Evolutionary conservation across 73 alveolate species (phyloP), one percentile per base, ranked within the genome.

Genomic region (Strombidium stylifer): DNA sequence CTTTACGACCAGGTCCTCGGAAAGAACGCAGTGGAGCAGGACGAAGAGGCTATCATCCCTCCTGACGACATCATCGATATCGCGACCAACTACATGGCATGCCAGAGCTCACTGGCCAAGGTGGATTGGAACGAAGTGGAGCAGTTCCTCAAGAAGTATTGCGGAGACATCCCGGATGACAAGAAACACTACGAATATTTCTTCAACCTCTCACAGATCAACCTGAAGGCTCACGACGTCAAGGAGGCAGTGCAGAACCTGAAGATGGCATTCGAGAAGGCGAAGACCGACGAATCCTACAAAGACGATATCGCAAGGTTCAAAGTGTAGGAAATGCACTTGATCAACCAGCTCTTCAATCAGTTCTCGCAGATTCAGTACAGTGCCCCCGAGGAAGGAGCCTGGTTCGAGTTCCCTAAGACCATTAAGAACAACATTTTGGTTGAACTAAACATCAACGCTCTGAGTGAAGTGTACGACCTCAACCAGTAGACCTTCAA

Each of bases 141-240:
- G n/a, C n/a, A n/a, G n/a, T n/a, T n/a, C n/a, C n/a, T n/a, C n/a
- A n/a, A n/a, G n/a, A n/a, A n/a, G n/a, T n/a, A n/a, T n/a, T n/a
- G n/a, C n/a, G n/a, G 10, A 57, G 39, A 3, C 24, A 2, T 35
- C 20, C n/a, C n/a, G 42, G 16, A 41, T 20, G 15, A 35, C 41
- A 14, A 60, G 41, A 23, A 60, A 60, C 35, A 60, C 46, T 60
- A 60, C 32, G 75, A 60, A 19, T 60, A 39, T 60, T 60, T 23
- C 48, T 60, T 60, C 35, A 60, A 60, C 41, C 50, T 60, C 27
- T 18, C 59, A 4, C 61, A 60, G 32, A 49, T 60, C 18, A 2
- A 60, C 19, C 19, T 60, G 61, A 60, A 60, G 50, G 47, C 36
- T 24, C 24, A 60, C 18, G 49, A 39, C 21, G 26, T 23, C 24